These are phyloP conservation scores for Xerophyta viscosa DNA, from an alignment of 106 monocot genomes.

Conservation along the genomic window DNA sequence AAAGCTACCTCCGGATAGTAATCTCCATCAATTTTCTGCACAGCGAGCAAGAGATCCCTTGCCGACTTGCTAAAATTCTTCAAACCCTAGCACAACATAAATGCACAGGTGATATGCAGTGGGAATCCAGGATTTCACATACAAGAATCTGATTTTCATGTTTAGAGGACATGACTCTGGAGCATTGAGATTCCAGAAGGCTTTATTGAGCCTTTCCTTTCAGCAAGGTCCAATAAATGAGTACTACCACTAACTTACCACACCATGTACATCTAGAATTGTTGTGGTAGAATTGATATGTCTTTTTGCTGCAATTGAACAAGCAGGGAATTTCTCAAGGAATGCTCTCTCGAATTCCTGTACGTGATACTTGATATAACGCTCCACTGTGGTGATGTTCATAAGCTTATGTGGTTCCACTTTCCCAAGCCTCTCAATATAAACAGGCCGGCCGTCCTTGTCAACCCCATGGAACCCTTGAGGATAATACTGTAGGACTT, in stretches of 20 bases:
- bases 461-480: constrained; percentile 98
- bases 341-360: constrained; percentile 95
- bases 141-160: background rate
- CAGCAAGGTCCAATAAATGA: no score
- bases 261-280: constrained; percentile 85
- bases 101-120: background rate
- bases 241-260: no score
- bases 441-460: constrained; percentile 89
- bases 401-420: constrained; percentile 87
- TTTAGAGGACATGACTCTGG: no score
- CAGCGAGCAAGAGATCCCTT: constrained; percentile 54
- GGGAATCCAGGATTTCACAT: background rate
- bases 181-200: no score
- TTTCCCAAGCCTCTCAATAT: constrained; percentile 86
- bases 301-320: constrained; percentile 77
- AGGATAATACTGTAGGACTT: constrained; percentile 79
- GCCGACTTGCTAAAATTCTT: constrained; percentile 72
- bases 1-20: constrained; percentile 79
- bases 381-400: constrained; percentile 76
- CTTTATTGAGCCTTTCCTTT: no score
- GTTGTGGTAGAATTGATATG: constrained; percentile 85
- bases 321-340: constrained; percentile 81
- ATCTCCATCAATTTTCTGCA: constrained; percentile 94
- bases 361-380: constrained; percentile 94
- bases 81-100: constrained; percentile 38